Conservation (phyloP, 768 basidiomycete species). For the Rhizopogon vinicolor region DNA sequence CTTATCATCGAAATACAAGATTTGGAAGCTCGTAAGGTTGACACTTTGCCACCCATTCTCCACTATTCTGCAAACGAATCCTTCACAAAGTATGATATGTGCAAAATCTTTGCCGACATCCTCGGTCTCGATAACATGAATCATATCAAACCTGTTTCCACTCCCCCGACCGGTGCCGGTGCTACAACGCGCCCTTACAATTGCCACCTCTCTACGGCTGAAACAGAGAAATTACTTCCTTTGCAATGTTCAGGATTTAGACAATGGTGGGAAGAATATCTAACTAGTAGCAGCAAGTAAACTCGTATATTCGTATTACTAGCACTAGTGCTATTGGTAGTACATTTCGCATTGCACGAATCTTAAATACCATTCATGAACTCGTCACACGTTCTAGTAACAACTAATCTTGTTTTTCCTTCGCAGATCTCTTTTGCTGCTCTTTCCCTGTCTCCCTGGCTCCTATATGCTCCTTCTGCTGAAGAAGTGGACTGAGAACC, state of each 20-base stretch:
- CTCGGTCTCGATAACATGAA: conserved; percentile 45
- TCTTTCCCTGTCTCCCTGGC: background rate
- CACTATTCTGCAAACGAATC: conserved; percentile 84
- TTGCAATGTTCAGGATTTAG: conserved; percentile 68
- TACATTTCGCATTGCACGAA: background rate
- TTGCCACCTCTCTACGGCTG: conserved; percentile 70
- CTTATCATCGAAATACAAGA: background rate
- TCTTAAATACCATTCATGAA: background rate
- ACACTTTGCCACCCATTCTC: conserved; percentile 61
- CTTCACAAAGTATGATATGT: conserved; percentile 93
- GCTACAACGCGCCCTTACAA: conserved; percentile 77
- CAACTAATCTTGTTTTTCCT: background rate
- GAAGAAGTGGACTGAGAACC: background rate
- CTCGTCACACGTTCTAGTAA: background rate
- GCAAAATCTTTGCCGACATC: conserved; percentile 61
- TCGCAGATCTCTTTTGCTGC: background rate
- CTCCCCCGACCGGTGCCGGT: conserved; percentile 56
- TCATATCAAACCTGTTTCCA: conserved; percentile 72
- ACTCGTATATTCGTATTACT: background rate
- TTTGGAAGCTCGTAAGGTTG: conserved; percentile 26
- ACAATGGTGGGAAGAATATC: conserved; percentile 73
- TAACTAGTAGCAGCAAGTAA: conserved; percentile 23
- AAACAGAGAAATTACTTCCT: conserved; percentile 64
- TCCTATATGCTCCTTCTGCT: background rate
- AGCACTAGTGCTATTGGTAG: background rate